Evolutionary conservation across 805 yeast genomes (phyloP).

Genomic region (Ogataea saltuana): DNA sequence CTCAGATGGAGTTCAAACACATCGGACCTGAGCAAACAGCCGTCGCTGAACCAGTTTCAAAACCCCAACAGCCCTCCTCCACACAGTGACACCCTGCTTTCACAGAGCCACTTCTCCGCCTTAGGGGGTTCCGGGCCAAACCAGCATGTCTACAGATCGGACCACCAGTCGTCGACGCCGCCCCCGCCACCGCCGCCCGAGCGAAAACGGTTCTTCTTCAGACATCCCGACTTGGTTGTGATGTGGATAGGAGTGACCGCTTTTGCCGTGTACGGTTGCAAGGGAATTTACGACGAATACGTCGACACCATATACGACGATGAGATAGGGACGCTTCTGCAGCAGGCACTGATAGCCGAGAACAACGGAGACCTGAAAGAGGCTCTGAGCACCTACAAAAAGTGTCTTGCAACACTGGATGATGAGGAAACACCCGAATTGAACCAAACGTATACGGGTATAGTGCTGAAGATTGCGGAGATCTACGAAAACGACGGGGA

Average conservation of each 20-base stretch:
- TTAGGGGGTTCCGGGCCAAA: background rate
- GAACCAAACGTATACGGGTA: conserved; percentile 82
- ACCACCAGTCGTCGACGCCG: background rate
- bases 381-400: conserved; percentile 69
- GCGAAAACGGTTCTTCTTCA: background rate
- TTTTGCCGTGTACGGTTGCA: background rate
- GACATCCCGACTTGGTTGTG: background rate
- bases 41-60: conserved; percentile 29
- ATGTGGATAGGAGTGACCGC: background rate
- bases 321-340: conserved; percentile 10
- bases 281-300: conserved; percentile 4
- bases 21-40: conserved; percentile 24
- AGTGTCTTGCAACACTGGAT: conserved; percentile 66
- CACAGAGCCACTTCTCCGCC: background rate
- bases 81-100: background rate
- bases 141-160: too few relatives aligned
- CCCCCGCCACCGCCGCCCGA: background rate
- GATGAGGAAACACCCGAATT: conserved; percentile 51
- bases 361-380: conserved; percentile 49
- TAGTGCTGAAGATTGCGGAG: conserved; percentile 78
- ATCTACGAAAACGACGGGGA: conserved; percentile 56
- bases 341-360: conserved; percentile 23
- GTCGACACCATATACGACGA: conserved; percentile 16
- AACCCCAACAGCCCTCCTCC: conserved; percentile 22
- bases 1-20: too few relatives aligned